A percentile compares a stretch with the other conserved stretches of the same genome.
Conservation (phyloP, 768 basidiomycete genomes). For the Jaapia argillacea region DNA sequence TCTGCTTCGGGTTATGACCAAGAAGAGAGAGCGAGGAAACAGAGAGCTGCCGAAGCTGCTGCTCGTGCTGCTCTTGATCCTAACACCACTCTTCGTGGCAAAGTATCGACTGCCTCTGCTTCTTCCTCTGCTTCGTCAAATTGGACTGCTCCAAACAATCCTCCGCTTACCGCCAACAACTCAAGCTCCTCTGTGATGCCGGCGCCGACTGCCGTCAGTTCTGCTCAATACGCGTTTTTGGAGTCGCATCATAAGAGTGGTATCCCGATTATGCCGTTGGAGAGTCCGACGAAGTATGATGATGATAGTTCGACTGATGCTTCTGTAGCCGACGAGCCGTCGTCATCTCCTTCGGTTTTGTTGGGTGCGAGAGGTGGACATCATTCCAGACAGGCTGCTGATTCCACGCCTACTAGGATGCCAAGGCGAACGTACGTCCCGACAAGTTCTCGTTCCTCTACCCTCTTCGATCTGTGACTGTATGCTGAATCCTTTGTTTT, state of each 20-base stretch:
- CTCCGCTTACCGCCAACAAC: too few relatives aligned
- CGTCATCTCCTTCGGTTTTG: neutral
- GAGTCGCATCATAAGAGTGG: conserved; percentile 2
- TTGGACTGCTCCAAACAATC: too few relatives aligned
- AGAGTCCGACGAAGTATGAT: conserved; percentile 50
- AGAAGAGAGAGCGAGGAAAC: neutral
- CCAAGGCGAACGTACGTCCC: neutral
- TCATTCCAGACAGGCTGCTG: too few relatives aligned
- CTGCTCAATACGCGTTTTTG: neutral
- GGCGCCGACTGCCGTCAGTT: conserved; percentile 10
- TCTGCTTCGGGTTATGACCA: neutral
- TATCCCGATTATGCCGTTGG: conserved; percentile 39
- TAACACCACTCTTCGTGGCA: conserved; percentile 6
- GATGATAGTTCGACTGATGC: conserved; percentile 38
- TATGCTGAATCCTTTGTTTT: too few relatives aligned
- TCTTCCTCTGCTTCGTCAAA: conserved; percentile 13
- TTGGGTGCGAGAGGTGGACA: neutral
- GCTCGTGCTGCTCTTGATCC: conserved; percentile 15
- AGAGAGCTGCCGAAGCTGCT: conserved; percentile 13
- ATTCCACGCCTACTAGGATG: neutral
- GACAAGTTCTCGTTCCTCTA: neutral
- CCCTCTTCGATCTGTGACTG: neutral
- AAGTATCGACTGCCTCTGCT: conserved; percentile 7
- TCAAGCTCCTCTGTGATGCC: neutral
- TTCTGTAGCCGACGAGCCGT: conserved; percentile 18